Evolutionary conservation across 148 eudicot species (phyloP).

Genomic region (Dianthus caryophyllus): DNA sequence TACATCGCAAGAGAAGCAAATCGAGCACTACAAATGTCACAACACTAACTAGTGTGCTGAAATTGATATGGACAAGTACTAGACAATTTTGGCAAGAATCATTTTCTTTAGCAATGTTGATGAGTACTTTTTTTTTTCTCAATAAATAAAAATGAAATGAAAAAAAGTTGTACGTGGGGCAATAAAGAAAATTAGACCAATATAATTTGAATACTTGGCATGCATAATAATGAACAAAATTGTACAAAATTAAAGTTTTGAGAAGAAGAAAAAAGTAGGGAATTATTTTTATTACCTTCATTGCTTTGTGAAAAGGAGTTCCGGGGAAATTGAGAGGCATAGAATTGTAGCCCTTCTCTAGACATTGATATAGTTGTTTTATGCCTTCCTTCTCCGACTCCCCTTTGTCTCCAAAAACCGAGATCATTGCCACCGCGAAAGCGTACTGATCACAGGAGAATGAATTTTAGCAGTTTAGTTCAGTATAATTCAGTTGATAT

Average conservation of each 20-base stretch:
- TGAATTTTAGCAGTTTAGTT: too few relatives aligned
- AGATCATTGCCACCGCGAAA: conserved; percentile 81
- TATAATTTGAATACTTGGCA: conserved; percentile 19
- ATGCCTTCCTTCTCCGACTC: conserved; percentile 54
- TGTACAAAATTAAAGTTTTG: background rate
- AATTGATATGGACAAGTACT: conserved; percentile 12
- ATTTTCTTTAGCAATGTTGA: conserved; percentile 13
- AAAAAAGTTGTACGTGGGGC: conserved; percentile 9
- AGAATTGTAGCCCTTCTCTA: conserved; percentile 92
- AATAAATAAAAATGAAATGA: background rate
- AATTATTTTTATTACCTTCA: conserved; percentile 17
- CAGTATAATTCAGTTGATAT: too few relatives aligned
- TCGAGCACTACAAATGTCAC: background rate
- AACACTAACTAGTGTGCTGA: too few relatives aligned
- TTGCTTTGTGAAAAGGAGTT: conserved; percentile 45
- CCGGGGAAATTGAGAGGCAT: conserved; percentile 86
- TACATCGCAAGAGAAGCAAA: too few relatives aligned
- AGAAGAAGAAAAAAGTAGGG: background rate
- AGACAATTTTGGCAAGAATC: conserved; percentile 21
- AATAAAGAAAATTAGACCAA: conserved; percentile 19
- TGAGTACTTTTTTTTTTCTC: background rate
- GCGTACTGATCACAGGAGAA: conserved; percentile 45
- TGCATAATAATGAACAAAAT: background rate
- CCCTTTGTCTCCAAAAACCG: conserved; percentile 52
- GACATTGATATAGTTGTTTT: conserved; percentile 43